phyloP scores from a whole-genome alignment of 2,329 filamentous ascomycete genomes.

The Diplodia intermedia region DNA sequence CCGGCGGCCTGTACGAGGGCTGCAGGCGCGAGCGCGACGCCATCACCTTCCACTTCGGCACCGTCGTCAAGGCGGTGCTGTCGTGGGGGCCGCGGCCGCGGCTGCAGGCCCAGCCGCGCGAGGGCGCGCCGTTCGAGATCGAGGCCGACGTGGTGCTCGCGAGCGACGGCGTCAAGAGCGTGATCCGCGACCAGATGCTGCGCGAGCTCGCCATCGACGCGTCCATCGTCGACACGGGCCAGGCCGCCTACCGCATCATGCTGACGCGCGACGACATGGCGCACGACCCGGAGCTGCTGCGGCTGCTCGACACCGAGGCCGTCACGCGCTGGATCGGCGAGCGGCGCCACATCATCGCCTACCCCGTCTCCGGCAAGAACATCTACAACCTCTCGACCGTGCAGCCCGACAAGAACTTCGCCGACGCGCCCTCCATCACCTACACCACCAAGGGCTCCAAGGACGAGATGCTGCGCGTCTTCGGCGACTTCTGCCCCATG shows the following conservation, averaged over 20 bases:
- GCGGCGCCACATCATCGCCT: constrained; percentile 78
- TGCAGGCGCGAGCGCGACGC: constrained; percentile 65
- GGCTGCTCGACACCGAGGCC: constrained; percentile 70
- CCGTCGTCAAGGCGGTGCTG: constrained; percentile 61
- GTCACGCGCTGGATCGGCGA: constrained; percentile 80
- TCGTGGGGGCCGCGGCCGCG: constrained; percentile 66
- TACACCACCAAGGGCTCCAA: constrained; percentile 70
- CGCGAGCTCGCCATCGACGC: constrained; percentile 58
- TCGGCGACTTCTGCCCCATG: constrained; percentile 66
- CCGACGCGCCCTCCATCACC: constrained; percentile 62
- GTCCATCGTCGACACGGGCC: constrained; percentile 71
- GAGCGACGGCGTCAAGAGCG: constrained; percentile 58
- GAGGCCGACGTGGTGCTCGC: constrained; percentile 57
- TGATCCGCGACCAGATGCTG: constrained; percentile 60
- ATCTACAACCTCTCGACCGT: constrained; percentile 72
- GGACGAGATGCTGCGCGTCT: constrained; percentile 65
- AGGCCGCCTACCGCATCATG: constrained; percentile 83
- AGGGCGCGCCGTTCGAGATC: constrained; percentile 61
- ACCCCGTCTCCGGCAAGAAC: constrained; percentile 71
- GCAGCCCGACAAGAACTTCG: constrained; percentile 67
- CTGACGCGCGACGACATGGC: constrained; percentile 71
- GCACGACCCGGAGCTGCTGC: constrained; percentile 69
- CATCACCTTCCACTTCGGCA: constrained; percentile 74
- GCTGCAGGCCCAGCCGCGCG: constrained; percentile 66
- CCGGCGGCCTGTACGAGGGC: constrained; percentile 72